Evolutionary conservation across 2,329 filamentous ascomycete genomes (phyloP), one percentile per base, ranked within the genome.

Genomic region (Sporothrix brunneoviolacea): DNA sequence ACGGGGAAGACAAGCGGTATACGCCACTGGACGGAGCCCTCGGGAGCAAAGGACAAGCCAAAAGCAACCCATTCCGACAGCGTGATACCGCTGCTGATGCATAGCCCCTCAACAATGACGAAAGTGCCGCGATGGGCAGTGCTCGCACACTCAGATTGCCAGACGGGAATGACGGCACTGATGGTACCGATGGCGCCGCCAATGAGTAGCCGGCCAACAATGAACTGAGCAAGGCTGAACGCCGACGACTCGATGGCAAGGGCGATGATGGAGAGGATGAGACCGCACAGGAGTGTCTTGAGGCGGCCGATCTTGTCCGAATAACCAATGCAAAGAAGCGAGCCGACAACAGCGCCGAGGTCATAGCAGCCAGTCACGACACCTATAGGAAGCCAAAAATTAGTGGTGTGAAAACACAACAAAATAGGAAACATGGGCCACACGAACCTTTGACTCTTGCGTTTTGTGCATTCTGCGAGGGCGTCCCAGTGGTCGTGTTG

Each of bases 1-100:
- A 80, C 69, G 3, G 80, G 69, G 4, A 73, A 27, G 5, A 81
- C 56, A 3, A 81, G 67, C 42, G 76, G 74, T 18, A 77, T 63
- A 18, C 42, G 42, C 46, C 37, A 48, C n/a, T 37, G 33, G 13
- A 47, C 44, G 15, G 33, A 18, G 22, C 40, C 39, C 12, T 44
- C 40, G 10, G 15, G 24, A 12, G 33, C 32, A 30, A 45, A 38
- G 18, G 43, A 37, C 9, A 46, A 10, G 18, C 44, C 45, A 18
- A 54, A 47, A n/a, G 54, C 52, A 16, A 57, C 54, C 55, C 55
- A 57, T 4, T 47, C 48, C 24, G 52, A 35, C 12, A 57, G 22
- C 8, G 52, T 48, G 43, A 53, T 53, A 22, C 55, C 55, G 12
- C 46, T 18, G 15, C 41, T 42, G 28, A 57, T 56, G 37, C 50